Evolutionary conservation across 306 rosid genomes (phyloP), one percentile per base, ranked within the genome.

Genomic region (Hippophae tibetana): DNA sequence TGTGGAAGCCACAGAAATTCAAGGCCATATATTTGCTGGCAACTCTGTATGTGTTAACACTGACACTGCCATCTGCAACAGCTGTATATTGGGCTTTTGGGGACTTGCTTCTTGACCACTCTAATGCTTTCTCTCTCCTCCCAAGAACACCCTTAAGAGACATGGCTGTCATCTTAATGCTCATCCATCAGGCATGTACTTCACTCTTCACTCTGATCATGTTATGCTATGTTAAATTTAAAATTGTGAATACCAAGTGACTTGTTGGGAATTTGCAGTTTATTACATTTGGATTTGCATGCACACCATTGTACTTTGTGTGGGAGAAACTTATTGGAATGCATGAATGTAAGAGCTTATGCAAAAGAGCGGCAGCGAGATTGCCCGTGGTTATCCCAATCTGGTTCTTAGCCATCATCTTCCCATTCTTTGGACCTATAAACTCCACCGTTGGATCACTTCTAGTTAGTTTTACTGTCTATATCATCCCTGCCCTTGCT

Each of bases 31-130:
- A 92, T 77, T 72, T 88, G 38, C 40, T 80, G 56, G 99, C 99
- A 0, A 92, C 99, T 0, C 65, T 80, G 54, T 92, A 88, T 71
- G 99, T 92, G 65, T 70, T 88, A 74, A 92, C 99, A 76, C 85
- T 92, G 79, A 92, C 99, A 2, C 85, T 92, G 51, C 99, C 99
- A 18, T 92, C 99, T 0, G 95, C 95, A 10, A 53, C 79, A 26
- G 95, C 99, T 10, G 96, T 92, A 43, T 92, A 92, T 60, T 92
- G 99, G 99, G 99, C 99, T 13, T 92, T 92, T 57, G 99, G 99
- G 8, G 99, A 92, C 78, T 41, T 76, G 83, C 99, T 92, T 69
- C 95, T 92, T 11, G 77, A 88, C 57, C 99, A 92, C 88, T 85
- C 99, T 69, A 92, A 92, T 58, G 99, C 99, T 26, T 92, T 92